Conservation (phyloP, 495 filamentous ascomycete species). For the Articulospora tetracladia region DNA sequence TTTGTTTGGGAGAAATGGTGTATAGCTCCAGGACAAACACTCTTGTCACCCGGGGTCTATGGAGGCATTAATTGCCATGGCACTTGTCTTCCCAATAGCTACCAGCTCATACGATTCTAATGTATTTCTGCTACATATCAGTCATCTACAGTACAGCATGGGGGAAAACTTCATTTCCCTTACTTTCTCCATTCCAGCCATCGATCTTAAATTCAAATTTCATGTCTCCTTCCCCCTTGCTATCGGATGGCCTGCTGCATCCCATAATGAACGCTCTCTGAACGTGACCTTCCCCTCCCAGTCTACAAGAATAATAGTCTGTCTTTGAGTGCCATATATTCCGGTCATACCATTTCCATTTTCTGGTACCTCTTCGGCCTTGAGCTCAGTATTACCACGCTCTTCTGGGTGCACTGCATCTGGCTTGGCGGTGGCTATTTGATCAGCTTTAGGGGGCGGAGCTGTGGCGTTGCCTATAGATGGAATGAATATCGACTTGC, state of each 20-base stretch:
- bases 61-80: too few relatives aligned
- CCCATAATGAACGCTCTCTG: conserved; percentile 79
- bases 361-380: conserved; percentile 26
- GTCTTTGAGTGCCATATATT: conserved; percentile 89
- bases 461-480: conserved; percentile 50
- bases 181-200: conserved; percentile 34
- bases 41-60: too few relatives aligned
- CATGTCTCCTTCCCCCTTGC: conserved; percentile 57
- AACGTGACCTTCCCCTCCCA: conserved; percentile 73
- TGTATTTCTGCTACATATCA: conserved; percentile 14
- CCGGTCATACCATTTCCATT: conserved; percentile 46
- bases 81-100: too few relatives aligned
- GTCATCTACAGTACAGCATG: conserved; percentile 20
- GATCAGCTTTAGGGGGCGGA: conserved; percentile 22
- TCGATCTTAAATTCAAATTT: conserved; percentile 62
- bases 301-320: conserved; percentile 80
- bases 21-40: too few relatives aligned
- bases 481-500: conserved; percentile 83
- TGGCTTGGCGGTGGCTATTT: conserved; percentile 16
- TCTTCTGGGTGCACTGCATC: conserved; percentile 23
- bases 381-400: conserved; percentile 23
- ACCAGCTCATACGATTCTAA: not conserved
- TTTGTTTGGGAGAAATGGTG: too few relatives aligned
- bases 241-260: conserved; percentile 58
- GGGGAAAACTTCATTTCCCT: conserved; percentile 19